Conservation (phyloP, 2,329 filamentous ascomycete genomes). For the Trichoderma atroviride region DNA sequence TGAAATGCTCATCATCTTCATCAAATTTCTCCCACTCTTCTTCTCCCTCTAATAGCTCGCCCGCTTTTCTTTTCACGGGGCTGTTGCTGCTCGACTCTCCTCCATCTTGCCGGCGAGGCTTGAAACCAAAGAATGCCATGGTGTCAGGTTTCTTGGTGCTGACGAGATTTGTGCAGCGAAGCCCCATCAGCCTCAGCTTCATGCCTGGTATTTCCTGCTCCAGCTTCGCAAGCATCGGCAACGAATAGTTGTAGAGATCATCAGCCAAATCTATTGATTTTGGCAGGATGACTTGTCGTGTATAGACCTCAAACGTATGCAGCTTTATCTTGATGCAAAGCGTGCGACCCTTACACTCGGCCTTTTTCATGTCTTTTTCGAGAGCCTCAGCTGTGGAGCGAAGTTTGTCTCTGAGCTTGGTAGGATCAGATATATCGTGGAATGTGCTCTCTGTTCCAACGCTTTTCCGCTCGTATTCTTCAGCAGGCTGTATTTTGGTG, state of each 20-base stretch:
- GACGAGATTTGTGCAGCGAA: slow-evolving; percentile 84
- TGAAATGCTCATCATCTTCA: slow-evolving; percentile 59
- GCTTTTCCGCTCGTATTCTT: slow-evolving; percentile 89
- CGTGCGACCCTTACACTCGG: slow-evolving; percentile 86
- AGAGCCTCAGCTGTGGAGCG: slow-evolving; percentile 81
- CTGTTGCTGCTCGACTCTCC: slow-evolving; percentile 28
- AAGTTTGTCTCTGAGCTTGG: slow-evolving; percentile 74
- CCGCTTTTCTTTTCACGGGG: slow-evolving; percentile 42
- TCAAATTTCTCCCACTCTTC: slow-evolving; percentile 69
- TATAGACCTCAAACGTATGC: slow-evolving; percentile 90
- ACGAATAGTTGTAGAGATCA: slow-evolving; percentile 78
- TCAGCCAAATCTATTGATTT: slow-evolving; percentile 73
- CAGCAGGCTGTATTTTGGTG: slow-evolving; percentile 81
- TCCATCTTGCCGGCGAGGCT: slow-evolving; percentile 36
- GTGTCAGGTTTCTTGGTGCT: slow-evolving; percentile 81
- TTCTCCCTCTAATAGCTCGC: slow-evolving; percentile 36
- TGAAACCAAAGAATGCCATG: slow-evolving; percentile 76
- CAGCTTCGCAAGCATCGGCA: slow-evolving; percentile 83
- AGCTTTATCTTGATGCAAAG: slow-evolving; percentile 91
- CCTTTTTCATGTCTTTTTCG: slow-evolving; percentile 78
- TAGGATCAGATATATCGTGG: slow-evolving; percentile 70
- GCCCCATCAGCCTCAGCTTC: slow-evolving; percentile 81
- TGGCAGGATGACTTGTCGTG: slow-evolving; percentile 75
- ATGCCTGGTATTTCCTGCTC: slow-evolving; percentile 81
- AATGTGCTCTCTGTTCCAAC: slow-evolving; percentile 95